Base-by-base conservation (phyloP, 2,329 filamentous ascomycete species). In the Sporothrix variecibatus region DNA sequence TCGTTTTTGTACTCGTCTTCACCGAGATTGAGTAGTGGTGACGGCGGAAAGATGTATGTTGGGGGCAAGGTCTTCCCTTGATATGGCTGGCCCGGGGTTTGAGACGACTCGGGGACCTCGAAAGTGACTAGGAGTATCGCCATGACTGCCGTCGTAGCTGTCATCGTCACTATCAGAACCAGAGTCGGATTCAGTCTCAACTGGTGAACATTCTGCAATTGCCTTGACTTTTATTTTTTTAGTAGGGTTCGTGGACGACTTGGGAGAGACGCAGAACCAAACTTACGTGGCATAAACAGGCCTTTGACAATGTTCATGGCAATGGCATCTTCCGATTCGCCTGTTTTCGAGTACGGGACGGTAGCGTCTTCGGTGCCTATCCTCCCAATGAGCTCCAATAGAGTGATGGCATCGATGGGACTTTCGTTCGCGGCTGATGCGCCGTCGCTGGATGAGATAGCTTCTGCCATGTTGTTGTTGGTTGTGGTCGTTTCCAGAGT, bases 21-120 rank as follows among this genome's bases (percentile, higher is more conserved):
- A 31, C 23, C 17, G 17, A 9, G 9, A 7, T 26, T 2, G 23
- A 70, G 69, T 38, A 76, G 23, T 0, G 75, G 73, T 11, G 73
- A 76, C 5, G 75, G 73, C 0, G 75, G 71, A 15, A 76, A 74
- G 20, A 76, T 74, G 71, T 58, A 68, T 2, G 68, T 38, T 5
- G 31, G 3, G 3, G 1, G 11, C 46, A 2, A 2, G 70, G 31
- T 20, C 8, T 4, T 49, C 43, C 9, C 12, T 15, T 17, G 15
- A 12, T 49, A 15, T 20, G 43, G 15, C 43, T 20, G 43, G 43
- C 15, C 15, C 11, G 20, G 43, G 15, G 43, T 20, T 3, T 17
- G 15, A 6, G 15, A 6, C 7, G 5, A 6, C 3, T 49, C 43
- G 43, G 20, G 15, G 43, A 20, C 43, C 43, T 49, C 43, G 43